phyloP scores from a whole-genome alignment of 768 basidiomycete species.

The Russula dissimulans region DNA sequence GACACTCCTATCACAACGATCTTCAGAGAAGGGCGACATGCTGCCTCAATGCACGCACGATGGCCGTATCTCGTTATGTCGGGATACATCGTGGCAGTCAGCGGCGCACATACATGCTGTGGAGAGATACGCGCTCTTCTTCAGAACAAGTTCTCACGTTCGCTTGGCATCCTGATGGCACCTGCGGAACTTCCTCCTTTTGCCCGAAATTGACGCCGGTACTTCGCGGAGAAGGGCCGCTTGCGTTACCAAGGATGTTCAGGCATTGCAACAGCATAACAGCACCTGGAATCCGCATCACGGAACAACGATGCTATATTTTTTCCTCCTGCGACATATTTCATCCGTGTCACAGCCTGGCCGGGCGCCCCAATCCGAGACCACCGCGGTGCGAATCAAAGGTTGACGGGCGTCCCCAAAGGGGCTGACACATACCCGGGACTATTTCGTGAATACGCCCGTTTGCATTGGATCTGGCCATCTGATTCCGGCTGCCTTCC shows the following conservation, averaged over 20 bases:
- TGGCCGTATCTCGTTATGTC: no score
- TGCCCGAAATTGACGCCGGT: neutral
- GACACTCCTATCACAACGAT: neutral
- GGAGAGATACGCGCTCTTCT: neutral
- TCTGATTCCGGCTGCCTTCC: slow-evolving; percentile 4
- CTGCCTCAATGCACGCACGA: no score
- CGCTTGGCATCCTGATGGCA: neutral
- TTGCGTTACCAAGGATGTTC: neutral
- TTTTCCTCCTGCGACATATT: neutral
- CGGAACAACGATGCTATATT: slow-evolving; percentile 1
- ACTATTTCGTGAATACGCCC: neutral
- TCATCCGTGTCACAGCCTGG: neutral
- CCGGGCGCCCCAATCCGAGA: neutral
- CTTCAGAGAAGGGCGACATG: neutral
- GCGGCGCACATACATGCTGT: neutral
- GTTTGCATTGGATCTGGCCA: slow-evolving; percentile 6
- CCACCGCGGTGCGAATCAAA: neutral
- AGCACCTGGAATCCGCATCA: neutral
- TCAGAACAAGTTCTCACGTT: neutral
- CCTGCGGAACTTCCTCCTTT: neutral
- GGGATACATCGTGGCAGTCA: no score
- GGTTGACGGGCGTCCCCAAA: slow-evolving; percentile 1
- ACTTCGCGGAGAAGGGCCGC: neutral
- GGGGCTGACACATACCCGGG: neutral
- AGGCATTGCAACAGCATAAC: neutral